phyloP scores from a whole-genome alignment of 257 asterid genomes.

The Cynanchum wilfordii region DNA sequence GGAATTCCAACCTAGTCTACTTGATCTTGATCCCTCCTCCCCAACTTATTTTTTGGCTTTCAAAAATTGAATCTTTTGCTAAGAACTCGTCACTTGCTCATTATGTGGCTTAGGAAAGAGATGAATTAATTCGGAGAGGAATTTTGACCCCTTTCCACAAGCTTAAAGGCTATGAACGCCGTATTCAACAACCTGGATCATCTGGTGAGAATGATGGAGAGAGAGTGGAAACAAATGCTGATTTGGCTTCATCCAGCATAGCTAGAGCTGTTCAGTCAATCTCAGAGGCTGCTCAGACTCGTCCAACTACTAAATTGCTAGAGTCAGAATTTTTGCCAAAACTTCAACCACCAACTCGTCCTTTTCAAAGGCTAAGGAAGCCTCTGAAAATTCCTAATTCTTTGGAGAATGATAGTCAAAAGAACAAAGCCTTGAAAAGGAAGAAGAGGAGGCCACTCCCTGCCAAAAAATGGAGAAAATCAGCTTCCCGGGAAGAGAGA shows the following conservation, averaged over 20 bases:
- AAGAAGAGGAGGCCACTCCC: constrained; percentile 86
- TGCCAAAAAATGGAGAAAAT: constrained; percentile 67
- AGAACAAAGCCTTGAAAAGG: constrained; percentile 36
- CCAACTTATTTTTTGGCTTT: neutral
- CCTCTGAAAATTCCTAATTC: constrained; percentile 54
- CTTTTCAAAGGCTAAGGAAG: constrained; percentile 60
- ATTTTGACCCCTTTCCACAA: constrained; percentile 88
- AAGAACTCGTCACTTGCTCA: constrained; percentile 3
- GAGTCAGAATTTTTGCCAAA: constrained; percentile 63
- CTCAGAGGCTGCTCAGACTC: constrained; percentile 75
- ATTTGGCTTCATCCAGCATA: constrained; percentile 64
- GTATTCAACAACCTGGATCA: constrained; percentile 64
- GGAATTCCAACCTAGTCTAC: neutral
- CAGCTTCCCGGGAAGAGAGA: constrained; percentile 45
- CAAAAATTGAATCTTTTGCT: neutral
- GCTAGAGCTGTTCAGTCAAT: constrained; percentile 63
- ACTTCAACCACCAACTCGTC: constrained; percentile 74
- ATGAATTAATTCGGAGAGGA: constrained; percentile 91
- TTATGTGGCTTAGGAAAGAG: constrained; percentile 75
- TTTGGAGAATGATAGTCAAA: constrained; percentile 37
- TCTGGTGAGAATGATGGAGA: constrained; percentile 39
- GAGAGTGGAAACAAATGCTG: constrained; percentile 29
- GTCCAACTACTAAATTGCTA: constrained; percentile 80
- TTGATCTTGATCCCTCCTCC: too few species aligned
- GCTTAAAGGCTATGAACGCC: constrained; percentile 93